Percentiles rank a stretch among this genome's conserved stretches.
phyloP scores from a whole-genome alignment of 2,329 filamentous ascomycete genomes.

The Capronia epimyces region DNA sequence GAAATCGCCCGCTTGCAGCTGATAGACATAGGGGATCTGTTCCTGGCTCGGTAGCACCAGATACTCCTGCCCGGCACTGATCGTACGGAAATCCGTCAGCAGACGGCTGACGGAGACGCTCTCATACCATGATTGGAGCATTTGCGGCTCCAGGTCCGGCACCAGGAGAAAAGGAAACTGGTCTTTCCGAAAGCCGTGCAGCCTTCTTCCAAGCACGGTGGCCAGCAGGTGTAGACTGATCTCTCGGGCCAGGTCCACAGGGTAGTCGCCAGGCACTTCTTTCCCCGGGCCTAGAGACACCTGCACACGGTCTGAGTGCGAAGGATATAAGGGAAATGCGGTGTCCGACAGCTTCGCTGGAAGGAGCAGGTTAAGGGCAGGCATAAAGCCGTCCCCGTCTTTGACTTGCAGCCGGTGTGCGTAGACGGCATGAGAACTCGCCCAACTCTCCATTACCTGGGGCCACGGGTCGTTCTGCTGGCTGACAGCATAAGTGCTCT shows the following conservation, averaged over 20 bases:
- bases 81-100: neutral
- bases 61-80: neutral
- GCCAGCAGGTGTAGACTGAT: constrained; percentile 10
- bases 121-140: constrained; percentile 13
- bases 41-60: constrained; percentile 1
- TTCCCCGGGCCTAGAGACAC: constrained; percentile 5
- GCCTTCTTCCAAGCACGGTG: constrained; percentile 10
- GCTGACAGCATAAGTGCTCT: constrained; percentile 28
- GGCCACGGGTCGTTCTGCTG: constrained; percentile 38
- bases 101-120: neutral
- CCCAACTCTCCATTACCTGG: constrained; percentile 28
- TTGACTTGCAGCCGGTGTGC: constrained; percentile 16
- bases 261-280: neutral
- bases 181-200: constrained; percentile 7
- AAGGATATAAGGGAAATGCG: constrained; percentile 11
- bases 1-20: neutral
- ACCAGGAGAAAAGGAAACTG: constrained; percentile 20
- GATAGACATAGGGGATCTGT: constrained; percentile 11
- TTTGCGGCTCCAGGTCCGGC: constrained; percentile 10
- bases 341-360: constrained; percentile 13
- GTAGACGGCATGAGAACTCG: constrained; percentile 4
- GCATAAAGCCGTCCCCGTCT: neutral
- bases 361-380: constrained; percentile 18
- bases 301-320: neutral
- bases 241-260: constrained; percentile 9